Evolutionary conservation across 2,329 filamentous ascomycete species (phyloP), one percentile per base, ranked within the genome.

Genomic region (Fusarium verticillioides): DNA sequence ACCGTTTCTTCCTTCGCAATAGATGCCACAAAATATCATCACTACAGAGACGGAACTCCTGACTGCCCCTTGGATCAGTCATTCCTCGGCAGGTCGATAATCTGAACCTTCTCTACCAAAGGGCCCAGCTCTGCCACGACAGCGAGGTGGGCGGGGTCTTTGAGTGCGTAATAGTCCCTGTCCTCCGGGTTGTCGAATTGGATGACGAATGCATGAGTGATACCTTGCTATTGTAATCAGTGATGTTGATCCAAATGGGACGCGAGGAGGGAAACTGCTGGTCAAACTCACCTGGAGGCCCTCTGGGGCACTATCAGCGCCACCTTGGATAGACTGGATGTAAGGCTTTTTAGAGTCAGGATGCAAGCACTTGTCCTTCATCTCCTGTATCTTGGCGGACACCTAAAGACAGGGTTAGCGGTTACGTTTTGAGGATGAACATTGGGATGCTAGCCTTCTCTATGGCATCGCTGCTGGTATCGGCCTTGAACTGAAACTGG

Each of bases 121-220:
- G 80, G 81, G 9, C 83, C 80, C 34, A 88, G 76, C 65, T 82
- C 85, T 69, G 86, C 82, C 26, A 89, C 83, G 76, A 93, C 93
- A 0, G 81, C 88, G 54, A 84, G 79, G 79, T 94, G 92, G 19
- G 81, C 87, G 2, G 91, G 91, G 73, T 94, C 92, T 42, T 89
- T 81, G 52, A 87, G 80, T 10, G 92, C 80, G 78, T 94, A 94
- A 75, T 93, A 94, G 66, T 89, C 86, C 54, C 91, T 84, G 78
- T 95, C 92, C 72, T 89, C 86, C 30, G 84, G 83, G 42, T 78
- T 91, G 12, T 88, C 86, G 69, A 94, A 94, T 75, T 93, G 88
- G 44, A 58, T 53, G 58, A 62, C 46, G 28, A 59, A 59, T 49
- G 56, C 42, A 49, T 59, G 42, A 4, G 56, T 47, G 19, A 49